Conservation (phyloP, 225 moss, liverwort and hornwort genomes). For the Ulota crispa region DNA sequence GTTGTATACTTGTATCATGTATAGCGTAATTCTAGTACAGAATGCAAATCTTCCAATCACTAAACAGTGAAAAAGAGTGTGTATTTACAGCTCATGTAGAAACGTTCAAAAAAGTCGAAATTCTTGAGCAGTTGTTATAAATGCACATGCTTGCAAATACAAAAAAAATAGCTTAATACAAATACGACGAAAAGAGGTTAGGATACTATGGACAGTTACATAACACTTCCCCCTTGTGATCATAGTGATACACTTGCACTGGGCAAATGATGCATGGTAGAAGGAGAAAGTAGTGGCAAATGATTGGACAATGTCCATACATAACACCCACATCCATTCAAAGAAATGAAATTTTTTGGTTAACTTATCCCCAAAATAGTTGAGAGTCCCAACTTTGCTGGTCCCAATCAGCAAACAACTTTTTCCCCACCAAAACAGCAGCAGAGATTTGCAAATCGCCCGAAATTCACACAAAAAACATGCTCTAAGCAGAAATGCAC, state of each 20-base stretch:
- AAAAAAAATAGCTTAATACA: not conserved
- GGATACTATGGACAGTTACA: not conserved
- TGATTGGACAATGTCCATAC: conserved; percentile 36
- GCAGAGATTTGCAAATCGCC: not conserved
- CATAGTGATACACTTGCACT: conserved; percentile 11
- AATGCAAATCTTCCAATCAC: not conserved
- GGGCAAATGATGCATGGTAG: conserved; percentile 14
- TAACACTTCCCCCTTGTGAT: not conserved
- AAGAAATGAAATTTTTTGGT: not conserved
- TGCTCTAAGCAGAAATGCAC: not conserved
- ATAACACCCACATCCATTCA: conserved; percentile 14
- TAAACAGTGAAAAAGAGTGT: not conserved
- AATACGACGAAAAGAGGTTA: no score
- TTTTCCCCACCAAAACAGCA: not conserved
- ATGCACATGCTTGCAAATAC: not conserved
- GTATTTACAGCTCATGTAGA: no score
- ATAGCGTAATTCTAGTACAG: not conserved
- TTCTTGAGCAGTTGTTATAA: not conserved
- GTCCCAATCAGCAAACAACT: not conserved
- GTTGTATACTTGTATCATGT: not conserved
- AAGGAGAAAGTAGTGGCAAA: conserved; percentile 21
- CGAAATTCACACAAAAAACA: not conserved
- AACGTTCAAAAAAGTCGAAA: not conserved
- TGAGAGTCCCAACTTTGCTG: not conserved
- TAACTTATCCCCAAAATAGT: no score